Conservation (phyloP, 176 grass and related monocot genomes). For the Aegilops speltoides region DNA sequence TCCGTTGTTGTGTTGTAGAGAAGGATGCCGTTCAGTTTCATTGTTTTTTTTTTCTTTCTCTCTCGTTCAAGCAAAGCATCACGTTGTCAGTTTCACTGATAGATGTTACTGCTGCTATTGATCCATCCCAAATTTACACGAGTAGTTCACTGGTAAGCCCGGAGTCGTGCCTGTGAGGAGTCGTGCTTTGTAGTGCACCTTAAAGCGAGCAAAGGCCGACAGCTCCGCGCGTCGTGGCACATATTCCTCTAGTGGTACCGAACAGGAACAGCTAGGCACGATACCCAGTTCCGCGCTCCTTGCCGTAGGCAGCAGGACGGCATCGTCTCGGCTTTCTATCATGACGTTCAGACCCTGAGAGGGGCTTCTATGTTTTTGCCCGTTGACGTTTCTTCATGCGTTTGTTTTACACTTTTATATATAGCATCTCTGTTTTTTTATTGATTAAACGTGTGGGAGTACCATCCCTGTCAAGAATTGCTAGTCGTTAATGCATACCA, state of each 20-base stretch:
- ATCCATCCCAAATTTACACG: neutral
- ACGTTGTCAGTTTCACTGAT: too few relatives aligned
- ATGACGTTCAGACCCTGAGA: too few relatives aligned
- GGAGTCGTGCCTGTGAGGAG: slow-evolving; percentile 26
- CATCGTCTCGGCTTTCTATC: slow-evolving; percentile 10
- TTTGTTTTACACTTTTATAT: neutral
- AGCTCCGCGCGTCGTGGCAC: slow-evolving; percentile 22
- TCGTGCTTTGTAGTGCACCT: slow-evolving; percentile 32
- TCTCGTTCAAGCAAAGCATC: too few relatives aligned
- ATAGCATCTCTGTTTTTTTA: neutral
- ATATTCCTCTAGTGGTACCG: slow-evolving; percentile 8
- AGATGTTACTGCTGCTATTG: too few relatives aligned
- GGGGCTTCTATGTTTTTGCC: neutral
- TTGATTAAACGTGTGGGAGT: neutral
- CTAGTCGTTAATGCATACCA: neutral
- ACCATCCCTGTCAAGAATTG: neutral
- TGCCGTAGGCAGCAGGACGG: slow-evolving; percentile 23
- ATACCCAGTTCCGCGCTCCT: neutral
- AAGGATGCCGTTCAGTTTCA: neutral
- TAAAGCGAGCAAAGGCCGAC: slow-evolving; percentile 26
- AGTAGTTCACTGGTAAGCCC: neutral
- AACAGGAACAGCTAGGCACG: neutral
- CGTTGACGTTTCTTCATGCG: too few relatives aligned
- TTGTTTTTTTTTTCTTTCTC: neutral
- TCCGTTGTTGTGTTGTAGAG: neutral